Evolutionary conservation across 139 green algal species (phyloP).

Genomic region (Gonium pectorale): DNA sequence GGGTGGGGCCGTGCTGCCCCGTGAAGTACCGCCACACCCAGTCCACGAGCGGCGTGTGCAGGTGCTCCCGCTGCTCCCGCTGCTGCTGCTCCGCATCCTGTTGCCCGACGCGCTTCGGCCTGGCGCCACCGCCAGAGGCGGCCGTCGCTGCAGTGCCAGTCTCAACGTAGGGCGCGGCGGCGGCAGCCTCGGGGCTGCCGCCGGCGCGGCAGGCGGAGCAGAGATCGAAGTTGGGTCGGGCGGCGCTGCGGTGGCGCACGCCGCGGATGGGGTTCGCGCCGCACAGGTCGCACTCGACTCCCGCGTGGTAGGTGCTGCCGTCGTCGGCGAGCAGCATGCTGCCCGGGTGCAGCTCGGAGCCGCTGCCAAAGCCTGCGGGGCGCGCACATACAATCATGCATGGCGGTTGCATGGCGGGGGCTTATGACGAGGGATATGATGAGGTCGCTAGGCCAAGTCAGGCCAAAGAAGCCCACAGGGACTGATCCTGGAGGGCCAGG

Average conservation of each 20-base stretch:
- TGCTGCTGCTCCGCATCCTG: slow-evolving; percentile 7
- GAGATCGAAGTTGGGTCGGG: slow-evolving; percentile 56
- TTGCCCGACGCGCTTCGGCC: background rate
- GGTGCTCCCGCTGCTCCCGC: slow-evolving; percentile 22
- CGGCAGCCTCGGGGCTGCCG: background rate
- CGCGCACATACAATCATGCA: too few species aligned
- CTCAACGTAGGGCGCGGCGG: slow-evolving; percentile 42
- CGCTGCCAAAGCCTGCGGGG: too few species aligned
- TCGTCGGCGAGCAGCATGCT: background rate
- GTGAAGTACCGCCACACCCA: slow-evolving; percentile 75
- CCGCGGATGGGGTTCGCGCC: slow-evolving; percentile 53
- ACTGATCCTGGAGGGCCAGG: too few species aligned
- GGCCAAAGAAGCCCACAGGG: too few species aligned
- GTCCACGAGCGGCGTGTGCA: slow-evolving; percentile 51
- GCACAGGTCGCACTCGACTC: slow-evolving; percentile 61
- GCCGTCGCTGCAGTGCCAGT: background rate
- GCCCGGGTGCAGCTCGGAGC: background rate
- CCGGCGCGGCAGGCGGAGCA: slow-evolving; percentile 42
- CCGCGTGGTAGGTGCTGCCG: slow-evolving; percentile 48
- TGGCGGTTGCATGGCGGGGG: too few species aligned
- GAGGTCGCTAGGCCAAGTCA: too few species aligned
- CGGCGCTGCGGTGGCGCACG: slow-evolving; percentile 45
- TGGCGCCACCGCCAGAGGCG: background rate
- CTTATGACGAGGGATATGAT: too few species aligned
- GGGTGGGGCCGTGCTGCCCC: slow-evolving; percentile 41